Base-by-base conservation (phyloP, 306 rosid species). In the Morella rubra region DNA sequence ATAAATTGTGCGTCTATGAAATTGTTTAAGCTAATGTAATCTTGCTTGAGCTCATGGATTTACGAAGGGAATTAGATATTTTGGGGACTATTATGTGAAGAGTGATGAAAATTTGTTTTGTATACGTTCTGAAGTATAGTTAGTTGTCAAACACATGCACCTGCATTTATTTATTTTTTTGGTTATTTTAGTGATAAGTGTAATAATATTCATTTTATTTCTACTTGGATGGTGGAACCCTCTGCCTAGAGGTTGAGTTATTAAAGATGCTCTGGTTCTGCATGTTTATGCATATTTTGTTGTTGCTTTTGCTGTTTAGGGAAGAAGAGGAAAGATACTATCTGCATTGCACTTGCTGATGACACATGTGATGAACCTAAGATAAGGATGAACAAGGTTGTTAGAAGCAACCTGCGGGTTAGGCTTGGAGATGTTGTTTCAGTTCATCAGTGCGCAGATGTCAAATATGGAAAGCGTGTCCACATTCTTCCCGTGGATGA, bases 371-470 rank as follows among this genome's bases (percentile, higher is more conserved):
- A 95, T 16, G 96, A 89, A 64, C 97, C 97, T 4, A 95, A 90
- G 81, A 92, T 95, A 46, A 89, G 97, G 77, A 90, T 92, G 99
- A 95, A 92, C 86, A 95, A 92, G 88, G 99, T 92, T 73, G 92
- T 92, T 46, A 88, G 99, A 74, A 89, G 81, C 86, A 95, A 92
- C 73, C 88, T 95, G 15, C 90, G 99, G 89, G 99, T 95, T 69
- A 89, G 99, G 86, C 97, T 95, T 10, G 97, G 97, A 14, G 99
- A 92, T 74, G 97, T 95, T 69, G 97, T 95, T 66, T 95, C 97
- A 4, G 99, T 95, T 37, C 97, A 92, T 78, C 96, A 89, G 55
- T 95, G 99, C 45, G 81, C 97, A 69, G 97, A 95, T 88, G 96
- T 95, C 71, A 95, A 92, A 50, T 95, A 95, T 44, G 98, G 98